Evolutionary conservation across 2,329 filamentous ascomycete genomes (phyloP), one percentile per base, ranked within the genome.

Genomic region (Basipetospora chlamydospora): DNA sequence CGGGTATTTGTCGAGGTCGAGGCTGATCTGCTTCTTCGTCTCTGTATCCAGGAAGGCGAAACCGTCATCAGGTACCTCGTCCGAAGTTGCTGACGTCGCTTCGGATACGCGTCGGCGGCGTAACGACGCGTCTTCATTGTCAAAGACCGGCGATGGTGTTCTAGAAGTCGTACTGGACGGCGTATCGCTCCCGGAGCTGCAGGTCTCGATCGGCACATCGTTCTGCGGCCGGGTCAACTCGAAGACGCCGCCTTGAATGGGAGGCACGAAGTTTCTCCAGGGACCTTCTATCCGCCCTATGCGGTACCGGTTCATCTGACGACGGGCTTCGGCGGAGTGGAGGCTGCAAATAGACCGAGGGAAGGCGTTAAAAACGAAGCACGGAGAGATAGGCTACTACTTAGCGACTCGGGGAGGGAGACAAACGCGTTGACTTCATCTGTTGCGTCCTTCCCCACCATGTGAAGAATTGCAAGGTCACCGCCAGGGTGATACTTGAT

Each of bases 401-500:
- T 28, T 36, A 30, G n/a, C n/a, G 44, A 31, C 39, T 42, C 39
- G 46, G 35, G 11, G 18, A 29, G 38, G 38, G 41, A 35, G 31
- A 65, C 79, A 35, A 69, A 95, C 84, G 79, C 83, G 55, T 80
- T 84, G 42, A 96, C 78, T 59, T 96, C 90, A 56, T 95, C 87
- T 9, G 88, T 95, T 35, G 85, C 88, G 72, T 94, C 86, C 58
- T 80, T 75, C 42, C 86, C 86, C 42, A 96, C 73, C 85, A 95
- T 90, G 53, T 98, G 90, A 53, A 75, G 65, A 44, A 98, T 92
- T 38, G 88, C 73, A 59, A 86, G 90, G 49, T 88, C 78, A 47
- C 90, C 90, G 39, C 90, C 90, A 10, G 90, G 90, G 50, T 96
- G 90, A 51, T 82, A 95, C 37, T 74, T 74, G 36, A 92, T 62